Conservation (phyloP, 108 stramenopile species). For the Conticribra weissflogii region DNA sequence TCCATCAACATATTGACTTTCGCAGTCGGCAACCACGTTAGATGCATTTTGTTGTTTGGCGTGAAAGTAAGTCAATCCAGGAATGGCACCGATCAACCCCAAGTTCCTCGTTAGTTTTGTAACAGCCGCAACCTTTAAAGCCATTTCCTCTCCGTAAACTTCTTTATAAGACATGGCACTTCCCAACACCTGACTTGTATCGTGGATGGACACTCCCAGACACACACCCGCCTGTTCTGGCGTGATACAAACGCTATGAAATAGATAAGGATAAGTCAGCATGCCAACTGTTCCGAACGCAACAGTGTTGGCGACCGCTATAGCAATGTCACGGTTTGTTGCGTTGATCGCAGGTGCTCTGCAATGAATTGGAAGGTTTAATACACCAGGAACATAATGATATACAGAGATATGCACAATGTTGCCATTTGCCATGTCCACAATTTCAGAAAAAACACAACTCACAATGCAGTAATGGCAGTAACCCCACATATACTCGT, state of each 20-base stretch:
- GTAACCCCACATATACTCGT: slow-evolving; percentile 73
- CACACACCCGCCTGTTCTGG: slow-evolving; percentile 63
- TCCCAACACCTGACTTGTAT: slow-evolving; percentile 66
- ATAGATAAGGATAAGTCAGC: slow-evolving; percentile 61
- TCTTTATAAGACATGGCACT: slow-evolving; percentile 59
- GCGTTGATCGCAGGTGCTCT: slow-evolving; percentile 63
- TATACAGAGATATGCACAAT: no score
- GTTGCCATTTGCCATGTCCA: background rate
- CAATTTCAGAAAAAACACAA: background rate
- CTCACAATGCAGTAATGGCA: slow-evolving; percentile 56
- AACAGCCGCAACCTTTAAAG: slow-evolving; percentile 57
- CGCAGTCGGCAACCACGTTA: slow-evolving; percentile 23
- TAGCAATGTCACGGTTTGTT: slow-evolving; percentile 53
- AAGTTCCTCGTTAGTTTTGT: slow-evolving; percentile 65
- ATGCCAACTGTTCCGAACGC: slow-evolving; percentile 67
- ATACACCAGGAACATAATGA: no score
- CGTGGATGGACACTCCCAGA: slow-evolving; percentile 63
- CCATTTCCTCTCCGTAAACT: slow-evolving; percentile 52
- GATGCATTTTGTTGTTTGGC: background rate
- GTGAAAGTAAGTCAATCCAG: slow-evolving; percentile 50
- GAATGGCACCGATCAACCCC: slow-evolving; percentile 58
- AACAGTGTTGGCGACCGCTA: slow-evolving; percentile 70
- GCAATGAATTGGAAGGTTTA: background rate
- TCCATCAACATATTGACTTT: background rate
- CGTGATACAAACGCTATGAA: slow-evolving; percentile 34